Evolutionary conservation across 2,329 filamentous ascomycete genomes (phyloP), one percentile per base, ranked within the genome.

Genomic region (Cladophialophora bantiana): DNA sequence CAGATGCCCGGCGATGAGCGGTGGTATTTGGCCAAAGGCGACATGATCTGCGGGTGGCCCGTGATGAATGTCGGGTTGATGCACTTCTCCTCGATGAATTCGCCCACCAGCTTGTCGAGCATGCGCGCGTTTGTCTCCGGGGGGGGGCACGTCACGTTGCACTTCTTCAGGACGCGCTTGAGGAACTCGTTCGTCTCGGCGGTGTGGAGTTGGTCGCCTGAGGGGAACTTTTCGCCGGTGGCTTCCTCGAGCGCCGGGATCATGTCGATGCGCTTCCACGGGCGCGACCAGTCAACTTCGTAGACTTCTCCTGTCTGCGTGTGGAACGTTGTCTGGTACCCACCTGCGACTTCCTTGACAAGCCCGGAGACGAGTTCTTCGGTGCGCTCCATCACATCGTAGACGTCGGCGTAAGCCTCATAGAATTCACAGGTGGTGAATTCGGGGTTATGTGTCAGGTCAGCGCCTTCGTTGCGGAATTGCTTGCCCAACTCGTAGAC

Each of bases 351-450:
- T 38, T 96, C 88, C 77, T 96, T 92, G 79, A 96, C 93, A 7
- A 96, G 84, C 52, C 89, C 88, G 36, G 92, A 94, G 55, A 99
- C 90, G 35, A 99, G 89, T 77, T 97, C 94, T 80, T 99, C 95
- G 1, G 95, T 98, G 75, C 93, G 86, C 67, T 91, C 83, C 90
- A 96, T 93, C 67, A 97, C 84, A 77, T 98, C 95, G 79, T 96
- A 91, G 73, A 97, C 88, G 79, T 97, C 93, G 64, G 90, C 91
- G 73, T 93, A 98, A 3, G 95, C 94, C 87, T 91, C 89, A 82
- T 99, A 99, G 82, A 98, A 98, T 80, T 99, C 95, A 79, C 93
- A 92, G 32, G 93, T 96, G 52, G 95, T 99, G 83, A 99, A 99
- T 78, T 99, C 95, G 45, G 92, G 95, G 84, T 98, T 99, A 85